phyloP scores from a whole-genome alignment of 2,329 filamentous ascomycete genomes.

The Exophiala oligosperma region DNA sequence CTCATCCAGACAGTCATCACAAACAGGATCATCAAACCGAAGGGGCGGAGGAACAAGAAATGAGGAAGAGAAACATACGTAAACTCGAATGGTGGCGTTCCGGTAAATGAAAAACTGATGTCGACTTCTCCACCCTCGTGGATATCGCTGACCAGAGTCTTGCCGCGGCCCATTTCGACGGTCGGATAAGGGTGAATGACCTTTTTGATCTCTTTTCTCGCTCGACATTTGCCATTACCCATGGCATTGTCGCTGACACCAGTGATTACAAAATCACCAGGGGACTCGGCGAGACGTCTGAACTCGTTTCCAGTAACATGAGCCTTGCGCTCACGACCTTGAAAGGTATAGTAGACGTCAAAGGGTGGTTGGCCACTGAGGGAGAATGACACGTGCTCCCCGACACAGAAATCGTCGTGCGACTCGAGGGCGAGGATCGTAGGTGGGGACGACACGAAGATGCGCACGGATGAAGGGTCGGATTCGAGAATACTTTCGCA shows the following conservation, averaged over 20 bases:
- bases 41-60: not conserved
- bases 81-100: conserved; percentile 95
- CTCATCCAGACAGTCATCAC: not conserved
- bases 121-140: conserved; percentile 95
- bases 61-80: conserved; percentile 52
- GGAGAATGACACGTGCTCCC: conserved; percentile 89
- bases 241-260: conserved; percentile 78
- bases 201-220: conserved; percentile 74
- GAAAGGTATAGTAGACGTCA: conserved; percentile 88
- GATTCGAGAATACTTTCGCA: conserved; percentile 77
- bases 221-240: conserved; percentile 68
- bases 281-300: conserved; percentile 86
- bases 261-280: conserved; percentile 85
- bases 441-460: conserved; percentile 90
- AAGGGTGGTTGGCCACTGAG: conserved; percentile 90
- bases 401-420: conserved; percentile 87
- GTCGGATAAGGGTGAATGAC: conserved; percentile 88
- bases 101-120: conserved; percentile 92
- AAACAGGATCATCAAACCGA: not conserved
- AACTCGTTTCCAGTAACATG: conserved; percentile 67
- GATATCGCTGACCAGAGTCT: conserved; percentile 80
- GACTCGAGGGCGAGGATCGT: conserved; percentile 86
- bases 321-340: conserved; percentile 74
- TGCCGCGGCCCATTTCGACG: conserved; percentile 84
- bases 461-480: conserved; percentile 75